Evolutionary conservation across 306 rosid genomes (phyloP), one percentile per base, ranked within the genome.

Genomic region (Trichosanthes truncata): DNA sequence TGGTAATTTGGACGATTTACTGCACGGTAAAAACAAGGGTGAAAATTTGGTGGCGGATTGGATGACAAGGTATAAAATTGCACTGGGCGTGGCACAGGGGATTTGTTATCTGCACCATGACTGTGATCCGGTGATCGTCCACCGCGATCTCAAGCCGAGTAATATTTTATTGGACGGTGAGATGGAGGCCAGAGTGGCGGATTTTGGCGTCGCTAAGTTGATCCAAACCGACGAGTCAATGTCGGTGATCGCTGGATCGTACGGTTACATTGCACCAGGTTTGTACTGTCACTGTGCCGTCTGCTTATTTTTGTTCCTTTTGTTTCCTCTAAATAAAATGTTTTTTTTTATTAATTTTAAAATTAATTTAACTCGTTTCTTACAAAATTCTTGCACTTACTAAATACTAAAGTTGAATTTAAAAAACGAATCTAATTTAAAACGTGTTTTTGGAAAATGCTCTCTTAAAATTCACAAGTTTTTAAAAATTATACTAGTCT

Each of bases 211-310:
- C 38, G 99, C 99, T 3, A 95, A 95, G 84, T 59, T 95, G 67
- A 93, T 92, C 78, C 96, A 91, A 31, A 76, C 85, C 17, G 91
- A 91, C 10, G 97, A 95, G 53, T 90, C 97, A n/a, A 93, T 93
- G 99, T 95, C 99, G 0, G 97, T 95, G 10, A 95, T 95, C 51
- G 97, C 97, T 13, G 99, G 99, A 12, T 93, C 99, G 1, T 93
- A 95, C 9, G 99, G 99, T 66, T 95, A 95, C 86, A 95, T 95
- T 79, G 99, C 99, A 9, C 99, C 99, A 81, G 99, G 99, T 93
- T 25, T 18, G 73, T 78, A 4, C 15, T 59, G 1, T 23, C 4
- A 9, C 5, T 15, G 14, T 79, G 6, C 25, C 48, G 1, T 51
- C 29, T 67, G 31, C 15, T 26, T 9, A 43, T 77, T 74, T 48